Base-by-base conservation (phyloP, 2,329 filamentous ascomycete species). In the Cylindrodendrum hubeiense region DNA sequence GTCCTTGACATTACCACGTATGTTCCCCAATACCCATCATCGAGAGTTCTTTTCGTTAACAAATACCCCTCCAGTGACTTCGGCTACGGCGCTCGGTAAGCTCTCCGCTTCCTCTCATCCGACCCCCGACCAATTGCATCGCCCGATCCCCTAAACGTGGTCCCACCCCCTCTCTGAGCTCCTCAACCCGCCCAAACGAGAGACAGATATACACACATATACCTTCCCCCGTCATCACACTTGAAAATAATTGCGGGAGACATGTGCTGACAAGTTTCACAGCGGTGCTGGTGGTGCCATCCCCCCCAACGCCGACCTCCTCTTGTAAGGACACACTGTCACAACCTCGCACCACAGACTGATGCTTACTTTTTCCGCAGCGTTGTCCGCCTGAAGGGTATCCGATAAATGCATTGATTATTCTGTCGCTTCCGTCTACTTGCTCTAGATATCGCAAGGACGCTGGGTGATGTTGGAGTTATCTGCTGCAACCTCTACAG, bases 251-350 rank as follows among this genome's bases (percentile, higher is more conserved):
- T 37, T 19, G 7, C 28, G 17, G 2, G 26, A 9, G 9, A 46
- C 10, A 43, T 24, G 8, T 30, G 57, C 71, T 70, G 60, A 75
- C 63, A 13, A 13, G 13, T 59, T 65, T 21, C 67, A 66, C 69
- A 94, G 92, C 73, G 94, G 93, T 60, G 96, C 95, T 84, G 89
- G 91, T 34, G 90, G 89, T 61, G 84, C 90, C 75, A 97, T 97
- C 68, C 94, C 94, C 66, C 81, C 90, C 41, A 88, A 91, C 74
- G 83, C 93, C n/a, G 89, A 86, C 70, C 86, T 97, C 67, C 87
- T 97, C 83, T 97, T 97, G 93, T 96, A 87, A 86, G 93, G 61
- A 13, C 1, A 39, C 17, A 2, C 15, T 43, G 28, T 33, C 39
- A 8, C 47, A 49, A 12, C 13, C 24, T 8, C 21, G 21, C 24